Evolutionary conservation across 441 rosid genomes (phyloP).

Genomic region (Pelargonium australe): DNA sequence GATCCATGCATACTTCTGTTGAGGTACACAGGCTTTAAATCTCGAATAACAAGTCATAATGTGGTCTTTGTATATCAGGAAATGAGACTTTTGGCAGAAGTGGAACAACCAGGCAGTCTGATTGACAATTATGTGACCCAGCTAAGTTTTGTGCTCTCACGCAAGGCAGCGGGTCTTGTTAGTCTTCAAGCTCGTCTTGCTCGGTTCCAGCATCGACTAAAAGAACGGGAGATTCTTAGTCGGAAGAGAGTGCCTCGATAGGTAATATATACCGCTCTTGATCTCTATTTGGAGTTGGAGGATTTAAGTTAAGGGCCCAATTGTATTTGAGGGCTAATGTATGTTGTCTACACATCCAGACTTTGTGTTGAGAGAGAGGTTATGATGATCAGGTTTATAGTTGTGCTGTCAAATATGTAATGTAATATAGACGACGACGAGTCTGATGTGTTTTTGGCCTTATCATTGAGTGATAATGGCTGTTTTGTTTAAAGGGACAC

Average conservation of each 20-base stretch:
- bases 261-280: neutral
- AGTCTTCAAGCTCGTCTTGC: slow-evolving; percentile 95
- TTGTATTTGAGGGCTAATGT: too few relatives aligned
- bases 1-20: too few relatives aligned
- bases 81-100: slow-evolving; percentile 94
- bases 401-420: slow-evolving; percentile 2
- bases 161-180: slow-evolving; percentile 93
- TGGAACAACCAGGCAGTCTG: slow-evolving; percentile 94
- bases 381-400: neutral
- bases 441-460: too few relatives aligned
- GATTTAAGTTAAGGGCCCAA: too few relatives aligned
- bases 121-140: slow-evolving; percentile 84
- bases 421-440: neutral
- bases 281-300: neutral
- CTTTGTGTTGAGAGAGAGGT: too few relatives aligned
- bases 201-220: slow-evolving; percentile 92
- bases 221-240: slow-evolving; percentile 89
- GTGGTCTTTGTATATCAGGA: slow-evolving; percentile 43
- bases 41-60: neutral
- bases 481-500: too few relatives aligned
- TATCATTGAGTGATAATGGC: too few relatives aligned
- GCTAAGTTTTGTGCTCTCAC: slow-evolving; percentile 81
- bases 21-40: too few relatives aligned
- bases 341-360: too few relatives aligned
- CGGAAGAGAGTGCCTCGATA: slow-evolving; percentile 81